Evolutionary conservation across 2,329 filamentous ascomycete species (phyloP).

Genomic region (Colletotrichum caudatum): DNA sequence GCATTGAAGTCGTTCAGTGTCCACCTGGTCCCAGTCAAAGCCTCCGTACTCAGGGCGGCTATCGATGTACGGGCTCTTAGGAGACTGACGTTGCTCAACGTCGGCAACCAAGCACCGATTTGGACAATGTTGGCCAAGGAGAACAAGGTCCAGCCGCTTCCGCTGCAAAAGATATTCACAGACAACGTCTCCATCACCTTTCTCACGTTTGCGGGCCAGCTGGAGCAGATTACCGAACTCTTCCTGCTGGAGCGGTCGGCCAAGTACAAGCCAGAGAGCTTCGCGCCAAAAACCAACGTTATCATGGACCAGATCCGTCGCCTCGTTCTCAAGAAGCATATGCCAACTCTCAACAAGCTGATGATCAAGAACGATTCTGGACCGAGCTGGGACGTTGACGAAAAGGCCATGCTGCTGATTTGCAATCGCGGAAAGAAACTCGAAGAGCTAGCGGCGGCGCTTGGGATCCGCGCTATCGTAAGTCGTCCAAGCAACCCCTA

Average conservation of each 20-base stretch:
- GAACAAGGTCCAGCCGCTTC: conserved; percentile 63
- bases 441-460: conserved; percentile 67
- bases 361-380: conserved; percentile 70
- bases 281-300: conserved; percentile 62
- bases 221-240: conserved; percentile 68
- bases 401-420: conserved; percentile 66
- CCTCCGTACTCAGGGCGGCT: conserved; percentile 66
- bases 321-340: conserved; percentile 69
- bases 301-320: conserved; percentile 70
- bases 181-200: conserved; percentile 71
- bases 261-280: conserved; percentile 65
- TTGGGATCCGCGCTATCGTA: conserved; percentile 67
- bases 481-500: conserved; percentile 47
- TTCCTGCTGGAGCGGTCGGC: conserved; percentile 67
- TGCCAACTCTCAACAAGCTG: conserved; percentile 64
- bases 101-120: conserved; percentile 70
- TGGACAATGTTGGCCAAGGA: conserved; percentile 69
- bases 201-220: conserved; percentile 64
- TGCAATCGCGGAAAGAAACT: conserved; percentile 62
- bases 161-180: conserved; percentile 70
- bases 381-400: conserved; percentile 68
- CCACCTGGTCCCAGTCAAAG: conserved; percentile 70
- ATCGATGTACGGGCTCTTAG: conserved; percentile 69
- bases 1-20: conserved; percentile 66
- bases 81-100: conserved; percentile 71